Percentiles rank a stretch among this genome's conserved stretches.
Conservation (phyloP, 257 asterid genomes). For the Ehretia macrophylla region DNA sequence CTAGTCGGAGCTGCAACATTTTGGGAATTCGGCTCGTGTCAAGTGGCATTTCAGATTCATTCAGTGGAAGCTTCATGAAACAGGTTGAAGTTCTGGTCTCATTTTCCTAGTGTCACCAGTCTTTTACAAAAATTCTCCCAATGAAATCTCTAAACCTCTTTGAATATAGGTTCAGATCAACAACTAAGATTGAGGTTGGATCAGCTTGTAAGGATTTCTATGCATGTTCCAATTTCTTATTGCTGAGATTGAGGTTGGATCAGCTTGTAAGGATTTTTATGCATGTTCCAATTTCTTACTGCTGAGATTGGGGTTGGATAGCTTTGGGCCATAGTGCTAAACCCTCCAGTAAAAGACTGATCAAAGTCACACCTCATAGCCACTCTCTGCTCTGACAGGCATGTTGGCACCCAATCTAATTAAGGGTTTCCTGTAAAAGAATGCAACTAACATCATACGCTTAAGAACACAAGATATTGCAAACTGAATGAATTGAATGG, state of each 20-base stretch:
- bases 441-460: too few relatives aligned
- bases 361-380: conserved; percentile 76
- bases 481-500: too few relatives aligned
- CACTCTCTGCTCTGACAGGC: conserved; percentile 92
- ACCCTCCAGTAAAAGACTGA: conserved; percentile 53
- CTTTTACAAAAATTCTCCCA: conserved; percentile 73
- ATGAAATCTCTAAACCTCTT: conserved; percentile 81
- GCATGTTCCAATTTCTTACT: conserved; percentile 96
- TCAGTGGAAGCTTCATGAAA: conserved; percentile 19
- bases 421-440: conserved; percentile 60
- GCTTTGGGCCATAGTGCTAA: conserved; percentile 36
- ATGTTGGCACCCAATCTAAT: conserved; percentile 86
- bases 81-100: not conserved
- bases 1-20: not conserved
- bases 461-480: too few relatives aligned
- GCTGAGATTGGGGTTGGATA: conserved; percentile 68
- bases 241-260: conserved; percentile 74
- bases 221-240: conserved; percentile 93
- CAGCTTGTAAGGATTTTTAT: conserved; percentile 88
- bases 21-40: conserved; percentile 5
- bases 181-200: conserved; percentile 84
- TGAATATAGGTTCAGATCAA: conserved; percentile 85
- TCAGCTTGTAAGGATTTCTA: conserved; percentile 90
- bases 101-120: conserved; percentile 35
- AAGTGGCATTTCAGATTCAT: conserved; percentile 24